phyloP scores from a whole-genome alignment of 306 rosid genomes.

The Castanospermum australe region DNA sequence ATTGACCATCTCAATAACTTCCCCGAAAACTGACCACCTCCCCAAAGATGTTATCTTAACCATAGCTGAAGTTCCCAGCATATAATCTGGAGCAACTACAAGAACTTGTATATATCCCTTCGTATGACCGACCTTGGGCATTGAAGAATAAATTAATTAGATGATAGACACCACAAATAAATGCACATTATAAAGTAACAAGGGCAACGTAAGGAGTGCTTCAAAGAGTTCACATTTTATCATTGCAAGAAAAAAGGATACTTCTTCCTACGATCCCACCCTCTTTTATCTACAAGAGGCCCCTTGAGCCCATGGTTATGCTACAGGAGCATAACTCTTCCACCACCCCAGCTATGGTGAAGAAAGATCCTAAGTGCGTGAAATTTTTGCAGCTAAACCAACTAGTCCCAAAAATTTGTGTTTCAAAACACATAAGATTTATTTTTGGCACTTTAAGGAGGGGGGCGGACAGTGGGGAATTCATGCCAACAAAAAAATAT shows the following conservation, averaged over 20 bases:
- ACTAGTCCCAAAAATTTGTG: background rate
- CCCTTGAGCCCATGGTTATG: background rate
- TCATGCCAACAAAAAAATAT: background rate
- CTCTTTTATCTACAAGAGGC: background rate
- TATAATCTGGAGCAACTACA: slow-evolving; percentile 59
- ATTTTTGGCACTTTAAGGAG: background rate
- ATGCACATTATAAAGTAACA: background rate
- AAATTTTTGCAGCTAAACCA: background rate
- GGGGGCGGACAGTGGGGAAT: background rate
- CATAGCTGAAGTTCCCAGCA: slow-evolving; percentile 87
- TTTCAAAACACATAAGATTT: background rate
- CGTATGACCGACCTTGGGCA: slow-evolving; percentile 90
- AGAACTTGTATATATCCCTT: slow-evolving; percentile 96
- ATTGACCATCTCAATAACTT: slow-evolving; percentile 67
- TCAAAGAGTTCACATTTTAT: slow-evolving; percentile 23
- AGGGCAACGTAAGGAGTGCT: slow-evolving; percentile 1
- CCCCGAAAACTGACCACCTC: slow-evolving; percentile 97
- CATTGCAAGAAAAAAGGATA: background rate
- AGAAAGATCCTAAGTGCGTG: background rate
- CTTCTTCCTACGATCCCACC: background rate
- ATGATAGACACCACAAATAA: slow-evolving; percentile 8
- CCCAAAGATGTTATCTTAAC: slow-evolving; percentile 79
- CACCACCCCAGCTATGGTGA: background rate
- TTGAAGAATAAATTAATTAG: slow-evolving; percentile 28
- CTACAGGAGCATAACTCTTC: background rate